phyloP scores from a whole-genome alignment of 768 basidiomycete genomes.

The Suillus hirtellus region DNA sequence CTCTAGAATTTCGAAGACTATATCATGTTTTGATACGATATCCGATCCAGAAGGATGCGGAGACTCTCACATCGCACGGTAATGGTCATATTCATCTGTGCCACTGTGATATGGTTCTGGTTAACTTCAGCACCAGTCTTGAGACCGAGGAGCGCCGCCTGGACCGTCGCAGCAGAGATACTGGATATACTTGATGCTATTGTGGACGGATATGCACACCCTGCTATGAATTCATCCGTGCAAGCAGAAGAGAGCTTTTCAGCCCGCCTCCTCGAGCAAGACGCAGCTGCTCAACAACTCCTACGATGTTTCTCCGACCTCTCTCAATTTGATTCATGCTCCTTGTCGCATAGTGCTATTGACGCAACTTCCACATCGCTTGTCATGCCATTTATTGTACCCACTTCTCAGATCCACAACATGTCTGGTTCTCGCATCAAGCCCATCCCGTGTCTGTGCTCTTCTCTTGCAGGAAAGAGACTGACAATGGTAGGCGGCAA shows the following conservation, averaged over 20 bases:
- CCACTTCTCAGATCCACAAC: background rate
- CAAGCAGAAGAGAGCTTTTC: background rate
- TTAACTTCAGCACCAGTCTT: background rate
- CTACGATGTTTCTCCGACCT: background rate
- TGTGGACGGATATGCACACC: background rate
- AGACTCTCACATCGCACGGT: background rate
- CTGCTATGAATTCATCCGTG: background rate
- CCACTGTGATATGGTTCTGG: background rate
- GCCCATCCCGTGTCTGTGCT: constrained; percentile 15
- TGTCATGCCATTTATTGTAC: background rate
- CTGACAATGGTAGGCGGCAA: constrained; percentile 31
- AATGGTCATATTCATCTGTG: background rate
- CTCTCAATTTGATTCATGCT: background rate
- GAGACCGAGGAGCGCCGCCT: background rate
- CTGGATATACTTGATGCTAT: background rate
- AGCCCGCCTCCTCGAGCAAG: background rate
- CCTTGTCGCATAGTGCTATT: background rate
- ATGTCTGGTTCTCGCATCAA: background rate
- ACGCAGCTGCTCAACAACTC: background rate
- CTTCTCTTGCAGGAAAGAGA: constrained; percentile 26
- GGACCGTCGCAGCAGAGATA: background rate
- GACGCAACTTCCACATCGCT: background rate
- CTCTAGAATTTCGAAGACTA: background rate
- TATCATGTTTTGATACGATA: background rate
- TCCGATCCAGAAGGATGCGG: background rate